Conservation (phyloP, 1,284 basidiomycete genomes). For the Trametes versicolor region DNA sequence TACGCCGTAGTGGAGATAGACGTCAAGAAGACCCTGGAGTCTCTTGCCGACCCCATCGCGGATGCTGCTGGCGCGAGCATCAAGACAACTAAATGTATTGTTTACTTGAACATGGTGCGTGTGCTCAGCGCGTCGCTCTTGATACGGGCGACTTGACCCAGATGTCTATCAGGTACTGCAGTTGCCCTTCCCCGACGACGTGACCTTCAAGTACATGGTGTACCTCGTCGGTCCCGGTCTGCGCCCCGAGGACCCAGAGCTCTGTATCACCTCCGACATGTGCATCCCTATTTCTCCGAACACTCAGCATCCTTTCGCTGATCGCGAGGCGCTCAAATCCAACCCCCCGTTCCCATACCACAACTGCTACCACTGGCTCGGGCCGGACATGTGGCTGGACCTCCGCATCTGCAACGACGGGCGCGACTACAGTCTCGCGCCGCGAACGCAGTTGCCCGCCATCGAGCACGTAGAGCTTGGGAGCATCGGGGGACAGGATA, state of each 20-base stretch:
- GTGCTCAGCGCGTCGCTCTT: too few species aligned
- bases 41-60: constrained; percentile 7
- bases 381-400: constrained; percentile 4
- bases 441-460: background rate
- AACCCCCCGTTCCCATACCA: constrained; percentile 16
- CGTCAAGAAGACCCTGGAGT: background rate
- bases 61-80: background rate
- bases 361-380: constrained; percentile 27
- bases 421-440: background rate
- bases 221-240: constrained; percentile 15
- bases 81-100: constrained; percentile 2
- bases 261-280: constrained; percentile 11
- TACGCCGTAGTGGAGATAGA: constrained; percentile 10
- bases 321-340: background rate
- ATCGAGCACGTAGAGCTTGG: constrained; percentile 1
- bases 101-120: constrained; percentile 6
- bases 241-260: constrained; percentile 7
- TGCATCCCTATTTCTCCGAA: constrained; percentile 13
- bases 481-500: background rate
- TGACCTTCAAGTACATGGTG: background rate
- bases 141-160: too few species aligned
- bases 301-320: background rate
- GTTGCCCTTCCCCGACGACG: background rate
- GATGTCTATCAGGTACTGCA: background rate
- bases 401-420: constrained; percentile 15